phyloP scores from a whole-genome alignment of 2,329 filamentous ascomycete species.

The Niveomyces coronatus region DNA sequence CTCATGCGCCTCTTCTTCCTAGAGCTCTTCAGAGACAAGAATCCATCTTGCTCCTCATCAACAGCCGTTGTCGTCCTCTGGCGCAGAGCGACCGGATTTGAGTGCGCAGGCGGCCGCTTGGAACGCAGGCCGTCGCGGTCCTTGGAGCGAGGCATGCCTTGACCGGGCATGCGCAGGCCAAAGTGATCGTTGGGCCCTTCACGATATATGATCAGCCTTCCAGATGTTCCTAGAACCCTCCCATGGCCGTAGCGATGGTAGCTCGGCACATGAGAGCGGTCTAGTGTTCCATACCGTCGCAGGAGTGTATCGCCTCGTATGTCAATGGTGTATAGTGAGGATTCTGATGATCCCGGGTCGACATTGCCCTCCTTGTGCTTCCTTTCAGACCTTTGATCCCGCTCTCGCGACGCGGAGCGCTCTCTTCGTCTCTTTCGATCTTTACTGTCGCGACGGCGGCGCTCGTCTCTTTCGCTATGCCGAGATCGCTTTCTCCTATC shows the following conservation, averaged over 20 bases:
- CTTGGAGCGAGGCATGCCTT: conserved; percentile 20
- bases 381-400: conserved; percentile 1
- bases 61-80: conserved; percentile 4
- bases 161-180: conserved; percentile 34
- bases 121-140: conserved; percentile 13
- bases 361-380: conserved; percentile 4
- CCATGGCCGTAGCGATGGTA: conserved; percentile 64
- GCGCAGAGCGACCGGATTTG: conserved; percentile 30
- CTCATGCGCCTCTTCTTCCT: conserved; percentile 32
- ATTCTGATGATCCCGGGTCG: not conserved
- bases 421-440: conserved; percentile 14
- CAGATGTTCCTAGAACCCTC: conserved; percentile 55
- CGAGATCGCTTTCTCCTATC: conserved; percentile 6
- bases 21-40: conserved; percentile 33
- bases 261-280: conserved; percentile 59
- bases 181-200: conserved; percentile 48
- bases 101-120: conserved; percentile 19
- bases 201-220: conserved; percentile 55
- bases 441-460: conserved; percentile 10
- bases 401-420: conserved; percentile 6
- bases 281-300: conserved; percentile 60
- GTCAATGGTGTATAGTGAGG: conserved; percentile 49
- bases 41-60: conserved; percentile 30
- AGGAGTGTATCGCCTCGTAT: conserved; percentile 68
- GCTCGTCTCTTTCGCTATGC: conserved; percentile 10